A percentile compares a stretch with the other conserved stretches of the same genome.
Conservation (phyloP, 2,329 filamentous ascomycete species). For the Pezicula neosporulosa region DNA sequence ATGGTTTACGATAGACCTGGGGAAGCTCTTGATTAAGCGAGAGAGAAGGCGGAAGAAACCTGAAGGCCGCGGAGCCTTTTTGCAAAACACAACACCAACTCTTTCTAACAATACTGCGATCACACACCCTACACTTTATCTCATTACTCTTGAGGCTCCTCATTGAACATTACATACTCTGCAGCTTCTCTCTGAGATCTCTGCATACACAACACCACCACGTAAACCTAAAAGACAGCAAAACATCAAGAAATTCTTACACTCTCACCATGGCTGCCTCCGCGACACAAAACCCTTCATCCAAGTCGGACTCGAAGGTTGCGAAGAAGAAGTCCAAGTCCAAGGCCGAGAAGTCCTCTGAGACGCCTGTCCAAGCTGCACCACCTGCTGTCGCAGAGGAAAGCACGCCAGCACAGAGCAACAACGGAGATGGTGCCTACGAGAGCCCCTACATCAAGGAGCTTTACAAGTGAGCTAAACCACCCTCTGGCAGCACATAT, state of each 20-base stretch:
- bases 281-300: conserved; percentile 59
- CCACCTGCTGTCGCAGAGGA: conserved; percentile 47
- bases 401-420: conserved; percentile 38
- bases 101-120: not conserved
- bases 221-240: conserved; percentile 42
- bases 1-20: no score
- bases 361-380: conserved; percentile 40
- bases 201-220: not conserved
- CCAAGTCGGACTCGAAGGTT: conserved; percentile 60
- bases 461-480: conserved; percentile 74
- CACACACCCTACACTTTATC: not conserved
- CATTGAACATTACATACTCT: not conserved
- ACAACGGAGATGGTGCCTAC: conserved; percentile 47
- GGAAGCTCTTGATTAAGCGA: no score
- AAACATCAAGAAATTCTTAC: not conserved
- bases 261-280: conserved; percentile 56
- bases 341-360: conserved; percentile 50
- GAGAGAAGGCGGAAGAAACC: conserved; percentile 41
- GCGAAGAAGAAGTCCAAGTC: conserved; percentile 66
- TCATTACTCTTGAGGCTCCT: not conserved
- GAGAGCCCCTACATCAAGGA: conserved; percentile 85
- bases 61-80: not conserved
- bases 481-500: not conserved
- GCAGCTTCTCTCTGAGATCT: not conserved
- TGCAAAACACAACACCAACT: not conserved